A percentile compares a stretch with the other conserved stretches of the same genome.
Evolutionary conservation across 2,329 filamentous ascomycete species (phyloP).

Genomic region (Apiospora pterosperma): DNA sequence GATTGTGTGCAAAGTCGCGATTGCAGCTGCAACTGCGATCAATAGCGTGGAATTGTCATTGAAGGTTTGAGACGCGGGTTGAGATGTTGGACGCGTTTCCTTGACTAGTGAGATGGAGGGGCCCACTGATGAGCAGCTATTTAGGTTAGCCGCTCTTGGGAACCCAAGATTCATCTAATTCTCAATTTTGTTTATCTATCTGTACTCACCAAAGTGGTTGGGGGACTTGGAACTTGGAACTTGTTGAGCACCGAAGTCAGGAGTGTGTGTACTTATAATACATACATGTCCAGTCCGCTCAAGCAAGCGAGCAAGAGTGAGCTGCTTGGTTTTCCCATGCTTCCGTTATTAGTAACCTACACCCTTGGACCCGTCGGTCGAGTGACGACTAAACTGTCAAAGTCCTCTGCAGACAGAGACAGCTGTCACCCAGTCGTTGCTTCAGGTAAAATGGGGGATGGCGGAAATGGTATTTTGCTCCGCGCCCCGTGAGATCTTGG

Average conservation of each 20-base stretch:
- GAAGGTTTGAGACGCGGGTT: constrained; percentile 1
- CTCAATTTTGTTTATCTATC: background rate
- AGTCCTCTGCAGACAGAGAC: background rate
- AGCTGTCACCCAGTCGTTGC: background rate
- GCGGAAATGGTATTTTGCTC: background rate
- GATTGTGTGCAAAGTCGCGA: background rate
- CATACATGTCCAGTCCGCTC: background rate
- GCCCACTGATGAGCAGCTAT: background rate
- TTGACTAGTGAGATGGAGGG: background rate
- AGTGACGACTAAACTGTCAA: background rate
- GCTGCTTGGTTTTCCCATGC: background rate
- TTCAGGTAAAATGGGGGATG: background rate
- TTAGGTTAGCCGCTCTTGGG: background rate
- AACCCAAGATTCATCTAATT: background rate
- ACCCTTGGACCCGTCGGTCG: background rate
- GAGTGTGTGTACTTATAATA: too few species aligned
- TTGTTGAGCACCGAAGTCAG: background rate
- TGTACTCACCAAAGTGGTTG: background rate
- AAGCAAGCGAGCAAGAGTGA: background rate
- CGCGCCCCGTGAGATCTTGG: background rate
- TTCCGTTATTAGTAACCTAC: background rate
- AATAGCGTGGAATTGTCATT: background rate
- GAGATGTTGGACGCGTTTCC: background rate
- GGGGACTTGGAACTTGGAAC: background rate
- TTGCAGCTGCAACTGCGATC: background rate